Percentiles rank a stretch among this genome's conserved stretches.
phyloP scores from a whole-genome alignment of 108 stramenopile species.

The Skeletonema menzelii region DNA sequence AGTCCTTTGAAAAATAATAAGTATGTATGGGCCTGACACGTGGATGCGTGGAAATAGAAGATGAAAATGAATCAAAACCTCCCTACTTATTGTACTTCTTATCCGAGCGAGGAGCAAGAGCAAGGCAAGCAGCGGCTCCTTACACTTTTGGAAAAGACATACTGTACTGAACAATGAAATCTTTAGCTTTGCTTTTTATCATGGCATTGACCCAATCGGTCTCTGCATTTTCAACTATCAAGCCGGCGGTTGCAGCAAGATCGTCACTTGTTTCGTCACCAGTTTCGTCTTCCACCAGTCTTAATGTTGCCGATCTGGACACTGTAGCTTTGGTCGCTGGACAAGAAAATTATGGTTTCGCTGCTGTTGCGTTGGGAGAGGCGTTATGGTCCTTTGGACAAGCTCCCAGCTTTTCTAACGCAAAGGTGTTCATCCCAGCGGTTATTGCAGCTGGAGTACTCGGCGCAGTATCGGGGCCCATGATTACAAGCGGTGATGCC shows the following conservation, averaged over 20 bases:
- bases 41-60: too few species aligned
- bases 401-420: conserved; percentile 71
- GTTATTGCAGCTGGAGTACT: conserved; percentile 66
- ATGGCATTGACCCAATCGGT: neutral
- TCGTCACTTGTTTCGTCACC: neutral
- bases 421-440: conserved; percentile 74
- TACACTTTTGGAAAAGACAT: too few species aligned
- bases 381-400: conserved; percentile 81
- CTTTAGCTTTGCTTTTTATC: neutral
- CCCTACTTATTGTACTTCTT: too few species aligned
- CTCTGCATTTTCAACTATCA: neutral
- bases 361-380: conserved; percentile 77
- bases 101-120: too few species aligned
- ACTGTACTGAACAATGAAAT: neutral
- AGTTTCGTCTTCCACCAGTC: conserved; percentile 9
- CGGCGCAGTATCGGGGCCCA: conserved; percentile 69
- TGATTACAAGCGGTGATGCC: conserved; percentile 80
- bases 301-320: conserved; percentile 35
- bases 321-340: conserved; percentile 79
- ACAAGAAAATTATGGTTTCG: conserved; percentile 88
- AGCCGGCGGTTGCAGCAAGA: neutral
- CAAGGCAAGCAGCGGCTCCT: neutral
- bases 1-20: too few species aligned
- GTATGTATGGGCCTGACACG: too few species aligned
- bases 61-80: too few species aligned